Evolutionary conservation across 1,139 yeast species (phyloP).

Genomic region (Blastobotrys apis): DNA sequence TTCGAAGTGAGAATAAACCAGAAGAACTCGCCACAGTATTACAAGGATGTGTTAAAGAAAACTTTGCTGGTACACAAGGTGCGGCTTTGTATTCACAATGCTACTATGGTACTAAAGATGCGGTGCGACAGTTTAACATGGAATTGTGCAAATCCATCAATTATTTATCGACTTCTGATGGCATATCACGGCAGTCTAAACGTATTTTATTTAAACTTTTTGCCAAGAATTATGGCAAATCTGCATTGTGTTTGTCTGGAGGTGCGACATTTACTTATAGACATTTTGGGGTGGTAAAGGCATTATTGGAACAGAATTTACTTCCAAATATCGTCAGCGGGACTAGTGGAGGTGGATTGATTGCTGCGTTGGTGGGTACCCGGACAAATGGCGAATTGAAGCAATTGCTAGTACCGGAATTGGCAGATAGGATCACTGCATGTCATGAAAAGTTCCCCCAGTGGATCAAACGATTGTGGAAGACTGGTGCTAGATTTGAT

Average conservation of each 20-base stretch:
- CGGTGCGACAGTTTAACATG: conserved; percentile 52
- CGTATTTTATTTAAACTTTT: conserved; percentile 54
- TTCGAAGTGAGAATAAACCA: conserved; percentile 37
- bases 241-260: conserved; percentile 72
- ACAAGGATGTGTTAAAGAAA: conserved; percentile 65
- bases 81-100: conserved; percentile 67
- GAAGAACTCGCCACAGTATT: conserved; percentile 52
- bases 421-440: conserved; percentile 65
- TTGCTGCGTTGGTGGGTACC: conserved; percentile 70
- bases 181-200: conserved; percentile 43
- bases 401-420: conserved; percentile 53
- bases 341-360: conserved; percentile 79
- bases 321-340: conserved; percentile 71
- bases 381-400: conserved; percentile 64
- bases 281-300: conserved; percentile 74
- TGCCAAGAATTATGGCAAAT: conserved; percentile 62
- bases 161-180: conserved; percentile 41
- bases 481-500: conserved; percentile 77
- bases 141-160: conserved; percentile 51
- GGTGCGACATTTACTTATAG: conserved; percentile 78
- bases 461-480: conserved; percentile 60
- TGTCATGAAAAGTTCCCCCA: conserved; percentile 62
- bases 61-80: conserved; percentile 77
- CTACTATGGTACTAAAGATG: conserved; percentile 66
- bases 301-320: conserved; percentile 59